Evolutionary conservation across 108 stramenopile species (phyloP), one percentile per base, ranked within the genome.

Genomic region (Craspedostauros australis): DNA sequence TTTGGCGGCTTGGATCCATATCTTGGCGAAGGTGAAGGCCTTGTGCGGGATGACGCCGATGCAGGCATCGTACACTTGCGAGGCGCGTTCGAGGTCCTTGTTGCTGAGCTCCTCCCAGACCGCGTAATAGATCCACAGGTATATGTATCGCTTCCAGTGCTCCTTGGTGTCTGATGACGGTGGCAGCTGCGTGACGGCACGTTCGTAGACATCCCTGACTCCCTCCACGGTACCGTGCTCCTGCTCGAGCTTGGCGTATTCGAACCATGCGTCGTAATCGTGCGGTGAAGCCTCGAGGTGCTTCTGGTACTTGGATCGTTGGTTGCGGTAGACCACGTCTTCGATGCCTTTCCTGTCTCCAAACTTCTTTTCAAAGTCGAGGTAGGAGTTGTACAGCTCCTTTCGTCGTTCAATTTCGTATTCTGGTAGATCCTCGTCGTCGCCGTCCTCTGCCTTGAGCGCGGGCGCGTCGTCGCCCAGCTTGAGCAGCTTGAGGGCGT

Each of bases 221-320:
- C 59, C 30, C 7, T 29, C 12, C 21, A 28, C 19, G 42, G 55
- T 57, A 12, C 22, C 37, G 24, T 37, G 45, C 11, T 51, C 40
- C 73, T 96, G 86, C 55, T 98, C 96, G 57, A 98, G 68, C 60
- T 94, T 95, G 9, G 85, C 82, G 71, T 71, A 96, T 68, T 99
- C 99, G 62, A 99, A 95, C 99, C 99, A 99, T 33, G 72, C 72
- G 76, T 99, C 97, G 62, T 98, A 98, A 66, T 97, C 93, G 31
- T 66, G 79, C 4, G 96, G 88, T 64, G 95, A 64, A 3, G 61
- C 74, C 27, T 77, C 60, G 27, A 97, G 72, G 12, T 54, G 50
- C 36, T 79, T 67, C 43, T 93, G 86, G 53, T 97, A 99, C 54
- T 92, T 75, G 4, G 71, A 75, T 43, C 97, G 72, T 52, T 93